Evolutionary conservation across 2,329 filamentous ascomycete species (phyloP), one percentile per base, ranked within the genome.

Genomic region (Fusarium veterinarium): DNA sequence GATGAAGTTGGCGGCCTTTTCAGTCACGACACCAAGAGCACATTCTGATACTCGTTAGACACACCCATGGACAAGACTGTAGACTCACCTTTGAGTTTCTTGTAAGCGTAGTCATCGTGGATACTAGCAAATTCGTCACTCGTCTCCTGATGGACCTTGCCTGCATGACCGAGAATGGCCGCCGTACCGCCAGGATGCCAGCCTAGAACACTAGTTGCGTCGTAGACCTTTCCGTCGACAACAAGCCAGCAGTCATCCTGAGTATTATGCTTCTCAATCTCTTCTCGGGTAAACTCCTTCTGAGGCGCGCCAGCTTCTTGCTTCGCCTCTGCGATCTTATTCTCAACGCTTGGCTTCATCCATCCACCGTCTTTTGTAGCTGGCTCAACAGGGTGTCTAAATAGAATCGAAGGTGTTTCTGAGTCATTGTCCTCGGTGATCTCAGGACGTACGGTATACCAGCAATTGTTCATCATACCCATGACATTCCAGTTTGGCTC

Each of bases 1-100:
- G 45, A 48, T 48, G 19, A 48, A 48, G 20, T n/a, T 48, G 45
- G 45, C 12, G 6, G 44, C 44, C 19, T 46, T 46, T 28, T 46
- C 44, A 20, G 44, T 30, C 28, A 46, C 44, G 1, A 46, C 44
- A 30, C 44, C 44, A 30, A 46, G 44, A 30, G 4, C 44, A 16
- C 28, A 46, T 46, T 46, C 44, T 46, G 28, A 2, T 11, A 5
- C 25, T 30, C 2, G 13, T 46, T n/a, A 30, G 44, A 28, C 2
- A 3, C 8, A 45, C 12, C 23, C 17, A 19, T 45, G 8, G 1
- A 13, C 0, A 28, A 28, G 42, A 19, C 6, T 30, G 3, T 5
- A 2, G 13, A 30, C 44, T 11, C 8, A n/a, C 25, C 44, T 30
- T 46, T 28, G 8, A 46, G 19, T 0, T 30, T 46, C 28, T 30